Conservation (phyloP, 495 filamentous ascomycete species). For the Friedmanniomyces simplex region DNA sequence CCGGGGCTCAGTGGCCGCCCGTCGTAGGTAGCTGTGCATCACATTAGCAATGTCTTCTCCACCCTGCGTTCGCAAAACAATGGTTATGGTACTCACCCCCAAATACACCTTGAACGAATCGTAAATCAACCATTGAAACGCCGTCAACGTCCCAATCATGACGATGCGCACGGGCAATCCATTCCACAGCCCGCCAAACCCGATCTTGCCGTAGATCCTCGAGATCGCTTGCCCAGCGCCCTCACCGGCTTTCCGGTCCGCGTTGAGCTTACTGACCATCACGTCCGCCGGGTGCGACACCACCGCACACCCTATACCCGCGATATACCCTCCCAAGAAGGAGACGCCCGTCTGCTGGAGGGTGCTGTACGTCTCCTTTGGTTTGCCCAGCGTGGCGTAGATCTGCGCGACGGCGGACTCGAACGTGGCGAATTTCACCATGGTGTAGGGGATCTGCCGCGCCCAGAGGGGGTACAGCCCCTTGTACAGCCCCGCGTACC, state of each 20-base stretch:
- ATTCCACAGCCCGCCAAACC: conserved; percentile 61
- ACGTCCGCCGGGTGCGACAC: conserved; percentile 58
- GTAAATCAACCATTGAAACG: conserved; percentile 71
- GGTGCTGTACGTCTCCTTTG: conserved; percentile 52
- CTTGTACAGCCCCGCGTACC: conserved; percentile 48
- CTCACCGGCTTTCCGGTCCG: conserved; percentile 55
- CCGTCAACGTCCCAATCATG: conserved; percentile 38
- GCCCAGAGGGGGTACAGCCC: conserved; percentile 61
- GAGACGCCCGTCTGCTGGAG: conserved; percentile 59
- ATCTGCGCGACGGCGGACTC: conserved; percentile 57
- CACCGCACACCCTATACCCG: conserved; percentile 58
- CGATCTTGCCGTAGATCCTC: conserved; percentile 63
- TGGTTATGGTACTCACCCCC: conserved; percentile 32
- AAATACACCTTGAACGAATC: conserved; percentile 68
- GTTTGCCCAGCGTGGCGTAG: conserved; percentile 51
- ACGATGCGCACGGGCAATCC: conserved; percentile 46
- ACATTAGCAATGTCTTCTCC: background rate
- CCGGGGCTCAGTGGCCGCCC: conserved; percentile 4
- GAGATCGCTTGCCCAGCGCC: conserved; percentile 49
- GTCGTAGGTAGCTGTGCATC: conserved; percentile 5
- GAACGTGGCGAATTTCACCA: conserved; percentile 69
- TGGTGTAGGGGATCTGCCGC: conserved; percentile 63
- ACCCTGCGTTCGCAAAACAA: too few species aligned
- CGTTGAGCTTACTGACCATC: conserved; percentile 64
- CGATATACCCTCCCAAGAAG: conserved; percentile 63